These are phyloP conservation scores for Claviceps fusiformis DNA, from an alignment of 2,329 filamentous ascomycete genomes.

Conservation along the genomic window DNA sequence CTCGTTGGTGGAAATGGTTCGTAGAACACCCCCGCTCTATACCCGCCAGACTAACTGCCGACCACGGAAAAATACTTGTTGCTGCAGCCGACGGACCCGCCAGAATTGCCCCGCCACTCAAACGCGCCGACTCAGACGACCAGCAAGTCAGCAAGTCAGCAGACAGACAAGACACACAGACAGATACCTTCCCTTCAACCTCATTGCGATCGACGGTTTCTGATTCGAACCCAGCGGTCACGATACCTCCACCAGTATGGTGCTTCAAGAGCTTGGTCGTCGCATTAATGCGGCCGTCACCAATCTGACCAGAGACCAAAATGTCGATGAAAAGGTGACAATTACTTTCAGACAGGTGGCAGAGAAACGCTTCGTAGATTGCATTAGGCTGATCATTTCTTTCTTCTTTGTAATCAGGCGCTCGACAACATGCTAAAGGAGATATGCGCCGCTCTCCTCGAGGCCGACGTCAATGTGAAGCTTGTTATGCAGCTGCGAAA, in stretches of 20 bases:
- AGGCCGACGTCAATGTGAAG: constrained; percentile 93
- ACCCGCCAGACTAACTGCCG: too few relatives aligned
- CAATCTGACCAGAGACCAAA: constrained; percentile 81
- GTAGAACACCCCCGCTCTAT: too few relatives aligned
- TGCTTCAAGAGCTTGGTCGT: constrained; percentile 96
- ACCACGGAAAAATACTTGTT: neutral
- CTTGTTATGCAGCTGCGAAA: constrained; percentile 85
- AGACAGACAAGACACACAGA: too few relatives aligned
- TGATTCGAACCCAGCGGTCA: constrained; percentile 1
- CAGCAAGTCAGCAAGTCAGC: too few relatives aligned
- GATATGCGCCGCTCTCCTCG: constrained; percentile 87
- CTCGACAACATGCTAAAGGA: constrained; percentile 98
- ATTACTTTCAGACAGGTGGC: neutral
- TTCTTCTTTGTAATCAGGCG: constrained; percentile 37
- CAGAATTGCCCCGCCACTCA: neutral
- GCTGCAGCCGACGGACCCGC: neutral
- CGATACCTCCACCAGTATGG: constrained; percentile 44
- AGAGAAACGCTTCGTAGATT: neutral
- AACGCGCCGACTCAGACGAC: too few relatives aligned
- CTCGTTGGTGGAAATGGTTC: too few relatives aligned
- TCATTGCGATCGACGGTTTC: neutral
- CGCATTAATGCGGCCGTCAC: constrained; percentile 95
- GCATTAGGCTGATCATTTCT: neutral
- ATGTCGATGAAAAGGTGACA: constrained; percentile 84
- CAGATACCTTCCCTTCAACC: neutral